Base-by-base conservation (phyloP, 495 filamentous ascomycete species). In the Daldinia grandis region DNA sequence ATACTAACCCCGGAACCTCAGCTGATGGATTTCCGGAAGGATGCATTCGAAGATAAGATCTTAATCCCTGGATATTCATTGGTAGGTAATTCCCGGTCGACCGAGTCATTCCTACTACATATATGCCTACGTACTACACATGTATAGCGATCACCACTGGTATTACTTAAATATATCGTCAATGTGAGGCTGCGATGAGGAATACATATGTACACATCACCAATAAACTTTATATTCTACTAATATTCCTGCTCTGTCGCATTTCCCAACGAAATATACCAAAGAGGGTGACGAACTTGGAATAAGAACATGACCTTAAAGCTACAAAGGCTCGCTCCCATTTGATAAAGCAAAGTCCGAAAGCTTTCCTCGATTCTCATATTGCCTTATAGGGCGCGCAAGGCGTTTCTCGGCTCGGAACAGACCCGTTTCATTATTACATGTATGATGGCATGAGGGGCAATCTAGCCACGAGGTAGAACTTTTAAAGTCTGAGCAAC, bases 81-180 rank as follows among this genome's bases (percentile, higher is more conserved):
- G 42, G 42, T 21, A 47, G 42, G 42, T 21, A 47, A 47, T 47
- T 47, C 54, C 65, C 50, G 42, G 24, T 25, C 14, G 51, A 57
- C 31, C 65, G 53, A 62, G 53, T 68, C 61, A 59, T 28, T 40
- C 42, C 35, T 30, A 9, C 42, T 24, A 24, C 9, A 9, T 47
- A 24, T 15, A 14, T 14, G 12, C 31, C 38, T 42, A 21, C 17
- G 8, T 35, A 35, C 10, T 35, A 35, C 33, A 35, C 14, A 35
- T 33, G 8, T 44, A 42, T 6, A 47, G 9, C 3, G 42, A 47
- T 47, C 17, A 24, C 19, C 42, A 47, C 42, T 24, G 21, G 9
- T 12, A 47, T 47, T 47, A 47, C 42, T 21, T 10, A 24, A 47
- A 21, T 3, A 10, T 24, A 21, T 47, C 17, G 42, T 24, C 42